A percentile compares a stretch with the other conserved stretches of the same genome.
phyloP scores from a whole-genome alignment of 768 basidiomycete genomes.

The Tulasnella sp. region DNA sequence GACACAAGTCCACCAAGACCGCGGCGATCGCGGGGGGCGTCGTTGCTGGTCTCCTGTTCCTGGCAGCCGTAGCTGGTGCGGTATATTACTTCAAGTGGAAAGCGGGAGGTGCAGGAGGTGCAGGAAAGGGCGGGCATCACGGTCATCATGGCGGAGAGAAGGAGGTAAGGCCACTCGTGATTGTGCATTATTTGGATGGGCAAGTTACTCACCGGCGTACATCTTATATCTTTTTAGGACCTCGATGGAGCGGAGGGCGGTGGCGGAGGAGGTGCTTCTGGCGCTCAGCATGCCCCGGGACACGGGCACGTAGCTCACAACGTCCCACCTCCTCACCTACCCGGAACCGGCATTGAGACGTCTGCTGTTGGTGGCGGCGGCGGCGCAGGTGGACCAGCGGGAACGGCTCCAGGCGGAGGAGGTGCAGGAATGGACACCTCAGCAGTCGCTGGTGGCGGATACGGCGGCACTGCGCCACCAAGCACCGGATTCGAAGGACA shows the following conservation, averaged over 20 bases:
- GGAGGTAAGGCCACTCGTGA: background rate
- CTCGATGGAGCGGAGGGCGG: background rate
- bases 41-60: background rate
- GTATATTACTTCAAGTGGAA: background rate
- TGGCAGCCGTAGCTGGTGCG: background rate
- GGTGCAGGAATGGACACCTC: background rate
- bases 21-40: background rate
- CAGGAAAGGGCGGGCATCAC: conserved; percentile 6
- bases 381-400: background rate
- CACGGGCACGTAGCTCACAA: background rate
- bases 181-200: background rate
- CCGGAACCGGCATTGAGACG: background rate
- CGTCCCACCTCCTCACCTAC: background rate
- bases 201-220: background rate
- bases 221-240: background rate
- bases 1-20: background rate
- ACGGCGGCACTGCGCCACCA: background rate
- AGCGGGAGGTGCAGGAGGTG: background rate
- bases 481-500: background rate
- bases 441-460: background rate
- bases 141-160: background rate
- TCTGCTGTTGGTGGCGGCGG: background rate
- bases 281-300: background rate
- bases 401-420: background rate
- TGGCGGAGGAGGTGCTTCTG: background rate